Percentiles rank a stretch among this genome's conserved stretches.
These are phyloP conservation scores for Paramecium sexaurelia DNA, from an alignment of 73 alveolate genomes.

Conservation along the genomic window DNA sequence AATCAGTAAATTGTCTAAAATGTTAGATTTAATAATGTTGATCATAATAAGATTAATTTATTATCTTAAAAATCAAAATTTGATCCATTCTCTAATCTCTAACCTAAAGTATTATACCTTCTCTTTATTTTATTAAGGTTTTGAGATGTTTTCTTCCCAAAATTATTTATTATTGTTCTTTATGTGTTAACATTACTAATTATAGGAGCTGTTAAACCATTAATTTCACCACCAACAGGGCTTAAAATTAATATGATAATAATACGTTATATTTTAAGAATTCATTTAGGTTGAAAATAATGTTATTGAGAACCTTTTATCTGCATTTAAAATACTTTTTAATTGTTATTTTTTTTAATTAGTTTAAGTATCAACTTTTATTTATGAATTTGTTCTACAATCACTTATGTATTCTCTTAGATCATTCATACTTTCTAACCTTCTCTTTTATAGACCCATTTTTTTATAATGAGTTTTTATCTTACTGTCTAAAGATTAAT, in stretches of 20 bases:
- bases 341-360: background rate
- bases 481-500: background rate
- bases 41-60: slow-evolving; percentile 9
- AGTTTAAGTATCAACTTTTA: background rate
- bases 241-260: background rate
- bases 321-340: background rate
- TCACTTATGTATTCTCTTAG: background rate
- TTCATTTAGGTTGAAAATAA: slow-evolving; percentile 3
- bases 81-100: background rate
- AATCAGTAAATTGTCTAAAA: slow-evolving; percentile 60
- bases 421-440: background rate
- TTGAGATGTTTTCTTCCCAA: background rate
- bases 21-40: slow-evolving; percentile 5
- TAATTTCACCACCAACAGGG: background rate
- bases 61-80: background rate
- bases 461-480: slow-evolving; percentile 12
- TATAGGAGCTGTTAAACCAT: background rate
- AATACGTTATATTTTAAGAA: slow-evolving; percentile 19
- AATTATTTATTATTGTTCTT: background rate
- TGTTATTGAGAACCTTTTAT: background rate
- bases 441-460: background rate
- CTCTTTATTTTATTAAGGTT: background rate
- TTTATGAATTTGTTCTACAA: background rate
- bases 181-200: background rate
- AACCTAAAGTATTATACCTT: background rate